phyloP scores from a whole-genome alignment of 768 basidiomycete genomes.

The Amanita rubescens region DNA sequence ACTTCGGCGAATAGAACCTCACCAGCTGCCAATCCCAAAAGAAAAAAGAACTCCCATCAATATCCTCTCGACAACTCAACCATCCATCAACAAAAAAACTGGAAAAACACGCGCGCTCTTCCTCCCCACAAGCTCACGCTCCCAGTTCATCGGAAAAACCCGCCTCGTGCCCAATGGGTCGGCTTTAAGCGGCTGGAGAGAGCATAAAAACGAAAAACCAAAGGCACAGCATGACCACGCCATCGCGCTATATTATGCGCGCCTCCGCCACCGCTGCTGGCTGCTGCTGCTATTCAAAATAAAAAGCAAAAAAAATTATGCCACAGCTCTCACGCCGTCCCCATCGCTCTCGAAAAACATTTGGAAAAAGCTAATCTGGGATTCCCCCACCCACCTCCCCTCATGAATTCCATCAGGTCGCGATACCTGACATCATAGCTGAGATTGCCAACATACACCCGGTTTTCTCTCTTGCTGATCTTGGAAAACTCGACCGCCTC shows the following conservation, averaged over 20 bases:
- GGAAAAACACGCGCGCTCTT: constrained; percentile 25
- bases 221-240: constrained; percentile 6
- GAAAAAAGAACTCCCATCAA: constrained; percentile 82
- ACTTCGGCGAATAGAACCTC: constrained; percentile 99
- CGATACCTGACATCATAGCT: constrained; percentile 98
- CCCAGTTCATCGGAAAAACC: constrained; percentile 31
- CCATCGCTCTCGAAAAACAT: constrained; percentile 23
- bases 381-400: constrained; percentile 97
- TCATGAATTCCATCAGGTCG: constrained; percentile 99
- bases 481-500: constrained; percentile 95
- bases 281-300: background rate
- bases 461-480: constrained; percentile 94
- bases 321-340: constrained; percentile 13
- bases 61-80: constrained; percentile 74
- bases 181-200: constrained; percentile 10
- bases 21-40: constrained; percentile 92
- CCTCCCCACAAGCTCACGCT: constrained; percentile 32
- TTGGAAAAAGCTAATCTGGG: constrained; percentile 14
- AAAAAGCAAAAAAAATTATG: background rate
- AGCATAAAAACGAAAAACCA: constrained; percentile 8
- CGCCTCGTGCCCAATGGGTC: constrained; percentile 15
- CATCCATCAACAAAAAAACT: constrained; percentile 39
- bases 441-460: constrained; percentile 98
- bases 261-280: constrained; percentile 7
- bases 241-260: constrained; percentile 3